Evolutionary conservation across 2,329 filamentous ascomycete genomes (phyloP).

Genomic region (Aspergillus bombycis): DNA sequence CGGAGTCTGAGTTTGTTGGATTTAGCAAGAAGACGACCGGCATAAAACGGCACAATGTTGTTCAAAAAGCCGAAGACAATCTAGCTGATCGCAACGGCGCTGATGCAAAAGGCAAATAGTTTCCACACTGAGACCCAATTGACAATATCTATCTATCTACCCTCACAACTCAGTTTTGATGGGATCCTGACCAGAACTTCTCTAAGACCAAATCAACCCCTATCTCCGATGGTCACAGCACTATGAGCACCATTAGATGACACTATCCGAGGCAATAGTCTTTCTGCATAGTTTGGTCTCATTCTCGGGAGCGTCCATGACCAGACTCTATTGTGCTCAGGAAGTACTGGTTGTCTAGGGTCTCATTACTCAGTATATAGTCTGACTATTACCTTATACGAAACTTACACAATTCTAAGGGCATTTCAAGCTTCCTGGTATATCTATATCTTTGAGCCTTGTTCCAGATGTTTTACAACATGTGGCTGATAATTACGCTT

Average conservation of each 20-base stretch:
- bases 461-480: neutral
- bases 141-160: neutral
- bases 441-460: neutral
- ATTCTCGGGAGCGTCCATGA: neutral
- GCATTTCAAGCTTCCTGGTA: neutral
- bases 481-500: neutral
- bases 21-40: neutral
- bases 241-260: neutral
- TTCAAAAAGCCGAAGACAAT: no score
- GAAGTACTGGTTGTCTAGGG: neutral
- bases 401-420: neutral
- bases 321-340: neutral
- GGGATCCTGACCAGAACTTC: neutral
- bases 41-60: slow-evolving; percentile 12
- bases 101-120: no score
- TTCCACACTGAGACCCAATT: neutral
- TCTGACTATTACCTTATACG: neutral
- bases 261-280: neutral
- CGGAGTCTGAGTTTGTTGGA: neutral
- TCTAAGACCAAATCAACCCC: neutral
- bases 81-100: no score
- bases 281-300: neutral
- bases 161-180: neutral
- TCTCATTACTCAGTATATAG: neutral
- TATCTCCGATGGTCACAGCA: neutral